A percentile compares a stretch with the other conserved stretches of the same genome.
These are phyloP conservation scores for Isoetes taiwanensis DNA, from an alignment of 75 land plant species.

Conservation along the genomic window DNA sequence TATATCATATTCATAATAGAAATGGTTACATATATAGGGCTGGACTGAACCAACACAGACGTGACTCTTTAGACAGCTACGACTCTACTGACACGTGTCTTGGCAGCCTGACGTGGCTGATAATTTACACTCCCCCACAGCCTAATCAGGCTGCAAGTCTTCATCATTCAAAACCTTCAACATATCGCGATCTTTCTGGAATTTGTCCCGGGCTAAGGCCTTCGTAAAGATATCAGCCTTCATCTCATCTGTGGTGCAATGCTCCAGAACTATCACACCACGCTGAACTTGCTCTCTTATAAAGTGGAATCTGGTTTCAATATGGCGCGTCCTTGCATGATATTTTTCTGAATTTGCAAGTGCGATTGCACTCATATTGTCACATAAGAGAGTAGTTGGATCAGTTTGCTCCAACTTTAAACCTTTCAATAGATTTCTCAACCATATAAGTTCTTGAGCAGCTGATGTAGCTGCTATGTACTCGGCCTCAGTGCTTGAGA, in stretches of 20 bases:
- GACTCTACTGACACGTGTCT: too few species aligned
- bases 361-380: neutral
- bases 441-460: constrained; percentile 17
- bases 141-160: too few species aligned
- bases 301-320: neutral
- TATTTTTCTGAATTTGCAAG: neutral
- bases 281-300: neutral
- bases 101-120: too few species aligned
- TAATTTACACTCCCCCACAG: too few species aligned
- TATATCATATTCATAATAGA: too few species aligned
- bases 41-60: too few species aligned
- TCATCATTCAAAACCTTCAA: too few species aligned
- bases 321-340: constrained; percentile 3
- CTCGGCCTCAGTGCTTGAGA: constrained; percentile 20
- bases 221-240: constrained; percentile 4
- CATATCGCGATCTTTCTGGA: too few species aligned
- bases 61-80: too few species aligned
- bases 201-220: neutral
- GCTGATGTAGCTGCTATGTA: constrained; percentile 9
- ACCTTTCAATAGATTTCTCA: neutral
- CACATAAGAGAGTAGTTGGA: neutral
- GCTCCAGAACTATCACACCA: neutral
- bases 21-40: too few species aligned
- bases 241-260: neutral
- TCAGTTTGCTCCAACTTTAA: neutral